Evolutionary conservation across 148 eudicot species (phyloP), one percentile per base, ranked within the genome.

Genomic region (Rhododendron henanense): DNA sequence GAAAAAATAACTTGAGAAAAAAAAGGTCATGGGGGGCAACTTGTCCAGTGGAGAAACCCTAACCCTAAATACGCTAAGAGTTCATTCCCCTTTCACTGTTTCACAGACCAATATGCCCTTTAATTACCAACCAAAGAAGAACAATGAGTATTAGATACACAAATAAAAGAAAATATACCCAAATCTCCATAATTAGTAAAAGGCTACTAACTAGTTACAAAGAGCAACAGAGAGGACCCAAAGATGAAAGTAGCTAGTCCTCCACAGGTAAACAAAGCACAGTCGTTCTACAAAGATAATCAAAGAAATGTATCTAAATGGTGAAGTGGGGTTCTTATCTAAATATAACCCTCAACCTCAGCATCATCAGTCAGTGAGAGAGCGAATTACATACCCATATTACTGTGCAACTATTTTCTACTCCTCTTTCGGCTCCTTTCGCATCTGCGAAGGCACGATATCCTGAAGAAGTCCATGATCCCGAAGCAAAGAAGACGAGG

Each of bases 401-500:
- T 14, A 11, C 8, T 13, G 13, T 23, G 33, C n/a, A 61, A 44
- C 53, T 45, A 18, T 61, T 63, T 87, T 53, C 79, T 92, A 79
- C 88, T 91, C 89, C 65, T 83, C 82, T 74, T 88, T 88, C 21
- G 88, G 85, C 90, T 92, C 94, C 79, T 89, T 85, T 59, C 84
- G 81, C 88, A 91, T 89, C 83, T 91, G 90, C 11, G 93, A 92
- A n/a, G 93, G 90, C 53, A 95, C 85, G 47, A 95, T 91, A 50
- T 95, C 96, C 80, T 94, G 90, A 39, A 95, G 92, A 89, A 95
- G 98, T 1, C 98, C 98, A 83, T 91, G 90, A 74, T 93, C 98
- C 84, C 87, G 87, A 25, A 41, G 47, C 77, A 84, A 83, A 81
- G 91, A 78, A 35, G 91, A 79, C 1, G 85, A 8, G 14, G 86